phyloP scores from a whole-genome alignment of 2,329 filamentous ascomycete genomes.

The Teratosphaeria pseudoeucalypti region DNA sequence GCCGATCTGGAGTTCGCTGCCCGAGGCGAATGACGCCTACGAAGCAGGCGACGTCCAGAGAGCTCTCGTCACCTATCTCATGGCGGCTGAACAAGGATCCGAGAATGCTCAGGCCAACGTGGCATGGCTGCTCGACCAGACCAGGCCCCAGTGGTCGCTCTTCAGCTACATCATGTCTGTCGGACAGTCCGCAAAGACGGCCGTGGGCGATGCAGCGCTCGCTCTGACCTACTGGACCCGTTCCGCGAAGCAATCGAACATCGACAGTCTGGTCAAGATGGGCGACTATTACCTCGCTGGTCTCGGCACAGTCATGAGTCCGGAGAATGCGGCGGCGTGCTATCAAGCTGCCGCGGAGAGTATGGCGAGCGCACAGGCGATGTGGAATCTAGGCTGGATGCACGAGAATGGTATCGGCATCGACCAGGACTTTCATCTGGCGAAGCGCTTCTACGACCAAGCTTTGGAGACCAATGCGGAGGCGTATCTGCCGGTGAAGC shows the following conservation, averaged over 20 bases:
- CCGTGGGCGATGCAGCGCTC: slow-evolving; percentile 51
- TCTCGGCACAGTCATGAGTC: slow-evolving; percentile 52
- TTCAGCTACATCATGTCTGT: slow-evolving; percentile 14
- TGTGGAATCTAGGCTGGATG: slow-evolving; percentile 99
- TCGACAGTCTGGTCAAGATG: slow-evolving; percentile 94
- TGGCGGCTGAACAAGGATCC: slow-evolving; percentile 87
- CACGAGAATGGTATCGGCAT: slow-evolving; percentile 92
- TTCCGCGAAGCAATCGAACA: slow-evolving; percentile 83
- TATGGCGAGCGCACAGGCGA: slow-evolving; percentile 82
- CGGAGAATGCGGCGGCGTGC: slow-evolving; percentile 83
- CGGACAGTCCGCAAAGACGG: slow-evolving; percentile 19
- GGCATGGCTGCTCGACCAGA: slow-evolving; percentile 71
- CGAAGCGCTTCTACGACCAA: slow-evolving; percentile 91
- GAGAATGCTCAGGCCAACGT: slow-evolving; percentile 85
- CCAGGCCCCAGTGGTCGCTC: slow-evolving; percentile 24
- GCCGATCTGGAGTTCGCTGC: slow-evolving; percentile 69
- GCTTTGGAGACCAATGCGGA: slow-evolving; percentile 83
- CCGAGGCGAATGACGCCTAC: slow-evolving; percentile 74
- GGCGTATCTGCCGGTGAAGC: slow-evolving; percentile 82
- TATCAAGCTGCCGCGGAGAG: slow-evolving; percentile 88
- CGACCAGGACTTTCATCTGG: slow-evolving; percentile 91
- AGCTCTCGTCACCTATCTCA: slow-evolving; percentile 70
- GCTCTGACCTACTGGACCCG: slow-evolving; percentile 92
- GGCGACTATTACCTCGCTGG: slow-evolving; percentile 92
- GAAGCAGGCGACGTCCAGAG: slow-evolving; percentile 67